Conservation (phyloP, 106 monocot genomes). For the Dendrobium officinale region DNA sequence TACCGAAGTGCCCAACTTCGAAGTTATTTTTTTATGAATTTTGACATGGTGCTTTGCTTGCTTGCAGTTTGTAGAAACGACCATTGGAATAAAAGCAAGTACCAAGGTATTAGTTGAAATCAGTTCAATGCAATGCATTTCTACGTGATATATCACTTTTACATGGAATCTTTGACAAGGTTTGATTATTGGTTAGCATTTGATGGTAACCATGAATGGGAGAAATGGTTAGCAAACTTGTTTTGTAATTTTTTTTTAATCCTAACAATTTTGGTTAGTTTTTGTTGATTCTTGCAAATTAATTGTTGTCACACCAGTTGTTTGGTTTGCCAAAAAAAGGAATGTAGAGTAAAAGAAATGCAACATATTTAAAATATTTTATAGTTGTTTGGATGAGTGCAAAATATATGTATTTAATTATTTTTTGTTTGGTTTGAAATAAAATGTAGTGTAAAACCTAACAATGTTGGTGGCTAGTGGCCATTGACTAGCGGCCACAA, state of each 20-base stretch:
- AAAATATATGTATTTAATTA: no score
- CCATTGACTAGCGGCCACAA: no score
- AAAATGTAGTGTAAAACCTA: no score
- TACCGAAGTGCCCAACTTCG: background rate
- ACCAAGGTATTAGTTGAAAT: constrained; percentile 36
- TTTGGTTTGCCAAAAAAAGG: no score
- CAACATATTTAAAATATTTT: no score
- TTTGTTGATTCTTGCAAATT: background rate
- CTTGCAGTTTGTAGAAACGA: constrained; percentile 77
- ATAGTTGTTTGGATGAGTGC: no score
- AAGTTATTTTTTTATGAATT: background rate
- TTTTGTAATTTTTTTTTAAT: background rate
- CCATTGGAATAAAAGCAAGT: constrained; percentile 48
- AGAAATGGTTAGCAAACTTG: no score
- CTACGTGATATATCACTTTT: background rate
- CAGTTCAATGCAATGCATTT: background rate
- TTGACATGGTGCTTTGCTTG: constrained; percentile 4
- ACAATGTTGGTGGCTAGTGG: no score
- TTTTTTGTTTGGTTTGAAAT: no score
- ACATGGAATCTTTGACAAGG: background rate
- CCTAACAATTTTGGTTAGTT: background rate
- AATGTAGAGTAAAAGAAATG: no score
- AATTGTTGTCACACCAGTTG: background rate
- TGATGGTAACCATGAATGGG: no score
- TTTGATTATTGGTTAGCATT: background rate